Evolutionary conservation across 2,329 filamentous ascomycete genomes (phyloP).

Genomic region (Tympanopsis confertula): DNA sequence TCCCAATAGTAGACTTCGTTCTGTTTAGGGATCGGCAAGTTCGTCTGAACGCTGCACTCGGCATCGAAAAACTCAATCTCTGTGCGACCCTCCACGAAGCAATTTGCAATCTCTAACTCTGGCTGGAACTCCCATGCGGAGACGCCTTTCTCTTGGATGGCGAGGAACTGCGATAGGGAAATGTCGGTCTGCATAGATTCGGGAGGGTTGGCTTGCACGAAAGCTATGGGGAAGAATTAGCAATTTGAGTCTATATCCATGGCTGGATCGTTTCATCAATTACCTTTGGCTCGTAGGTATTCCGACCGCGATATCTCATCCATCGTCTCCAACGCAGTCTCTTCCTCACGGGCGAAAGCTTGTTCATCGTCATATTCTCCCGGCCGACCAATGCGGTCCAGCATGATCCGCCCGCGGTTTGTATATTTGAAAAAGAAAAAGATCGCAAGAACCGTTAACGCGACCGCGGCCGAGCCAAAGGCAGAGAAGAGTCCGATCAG

Average conservation of each 20-base stretch:
- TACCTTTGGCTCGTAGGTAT: conserved; percentile 92
- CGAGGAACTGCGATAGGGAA: conserved; percentile 90
- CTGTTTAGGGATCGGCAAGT: conserved; percentile 91
- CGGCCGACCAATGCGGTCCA: conserved; percentile 84
- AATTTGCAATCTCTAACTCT: conserved; percentile 97
- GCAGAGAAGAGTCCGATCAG: conserved; percentile 91
- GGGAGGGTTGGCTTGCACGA: conserved; percentile 84
- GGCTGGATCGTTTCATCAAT: conserved; percentile 2
- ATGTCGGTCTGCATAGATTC: conserved; percentile 95
- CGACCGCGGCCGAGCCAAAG: conserved; percentile 79
- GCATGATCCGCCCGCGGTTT: conserved; percentile 72
- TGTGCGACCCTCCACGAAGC: conserved; percentile 89
- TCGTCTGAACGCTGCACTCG: conserved; percentile 93
- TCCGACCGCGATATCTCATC: conserved; percentile 83
- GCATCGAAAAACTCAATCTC: conserved; percentile 99
- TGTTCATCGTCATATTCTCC: conserved; percentile 98
- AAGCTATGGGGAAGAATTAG: conserved; percentile 44
- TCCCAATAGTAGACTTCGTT: conserved; percentile 99
- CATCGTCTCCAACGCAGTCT: conserved; percentile 88
- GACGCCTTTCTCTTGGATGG: conserved; percentile 98
- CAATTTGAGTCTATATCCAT: neutral
- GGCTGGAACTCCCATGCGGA: conserved; percentile 99
- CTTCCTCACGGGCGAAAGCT: conserved; percentile 84
- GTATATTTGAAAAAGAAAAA: conserved; percentile 95
- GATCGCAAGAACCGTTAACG: conserved; percentile 66